Percentiles rank a stretch among this genome's conserved stretches.
Evolutionary conservation across 1,284 basidiomycete genomes (phyloP).

Genomic region (Neotropicomus parvogracilis): DNA sequence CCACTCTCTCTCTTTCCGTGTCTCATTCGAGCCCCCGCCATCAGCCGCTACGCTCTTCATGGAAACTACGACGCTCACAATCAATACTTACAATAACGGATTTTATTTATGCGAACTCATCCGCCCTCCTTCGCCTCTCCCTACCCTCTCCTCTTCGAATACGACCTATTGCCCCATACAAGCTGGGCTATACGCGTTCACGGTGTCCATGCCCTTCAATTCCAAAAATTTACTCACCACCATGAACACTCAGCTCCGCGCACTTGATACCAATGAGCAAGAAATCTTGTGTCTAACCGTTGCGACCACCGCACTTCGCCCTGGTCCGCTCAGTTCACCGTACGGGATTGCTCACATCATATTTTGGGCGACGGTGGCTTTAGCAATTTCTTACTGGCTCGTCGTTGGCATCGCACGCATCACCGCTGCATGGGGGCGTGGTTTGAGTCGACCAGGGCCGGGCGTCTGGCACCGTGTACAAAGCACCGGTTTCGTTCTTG

Average conservation of each 20-base stretch:
- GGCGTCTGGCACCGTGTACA: constrained; percentile 68
- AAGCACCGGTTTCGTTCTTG: constrained; percentile 80
- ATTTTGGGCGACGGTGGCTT: constrained; percentile 77
- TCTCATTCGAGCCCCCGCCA: not conserved
- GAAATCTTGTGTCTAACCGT: constrained; percentile 85
- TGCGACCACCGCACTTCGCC: constrained; percentile 71
- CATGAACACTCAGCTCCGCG: constrained; percentile 77
- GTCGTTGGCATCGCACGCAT: constrained; percentile 78
- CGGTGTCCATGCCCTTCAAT: constrained; percentile 71
- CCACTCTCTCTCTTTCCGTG: not conserved
- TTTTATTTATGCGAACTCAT: constrained; percentile 74
- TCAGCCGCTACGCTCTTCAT: constrained; percentile 78
- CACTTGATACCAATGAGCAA: constrained; percentile 79
- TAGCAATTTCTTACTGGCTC: constrained; percentile 80
- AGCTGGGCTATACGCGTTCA: constrained; percentile 78
- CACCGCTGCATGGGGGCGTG: constrained; percentile 78
- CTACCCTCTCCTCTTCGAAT: constrained; percentile 34
- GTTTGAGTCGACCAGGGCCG: constrained; percentile 52
- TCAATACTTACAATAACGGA: constrained; percentile 66
- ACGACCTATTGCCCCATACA: constrained; percentile 69
- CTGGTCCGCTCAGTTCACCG: constrained; percentile 44
- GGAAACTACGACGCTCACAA: constrained; percentile 74
- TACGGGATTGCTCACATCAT: constrained; percentile 78
- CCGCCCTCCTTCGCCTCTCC: constrained; percentile 69
- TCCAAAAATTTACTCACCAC: constrained; percentile 76